phyloP scores from a whole-genome alignment of 768 basidiomycete genomes.

The Coprinopsis sp. region DNA sequence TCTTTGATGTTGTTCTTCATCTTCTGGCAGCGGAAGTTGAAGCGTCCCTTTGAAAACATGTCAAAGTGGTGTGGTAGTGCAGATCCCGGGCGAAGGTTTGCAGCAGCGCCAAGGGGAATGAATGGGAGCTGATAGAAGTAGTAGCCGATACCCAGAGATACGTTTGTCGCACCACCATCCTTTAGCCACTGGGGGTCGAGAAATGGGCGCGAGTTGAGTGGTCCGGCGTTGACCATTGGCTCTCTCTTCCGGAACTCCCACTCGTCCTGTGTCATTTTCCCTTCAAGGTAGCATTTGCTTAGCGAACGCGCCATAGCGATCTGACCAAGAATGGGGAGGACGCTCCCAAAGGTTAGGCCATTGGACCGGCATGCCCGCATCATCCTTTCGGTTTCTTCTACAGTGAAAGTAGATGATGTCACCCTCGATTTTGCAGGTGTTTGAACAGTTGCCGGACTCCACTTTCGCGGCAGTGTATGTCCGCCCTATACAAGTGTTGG shows the following conservation, averaged over 20 bases:
- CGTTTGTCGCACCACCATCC: conserved; percentile 39
- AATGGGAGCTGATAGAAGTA: conserved; percentile 41
- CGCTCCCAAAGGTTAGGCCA: conserved; percentile 47
- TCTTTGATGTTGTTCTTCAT: conserved; percentile 32
- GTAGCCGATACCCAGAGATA: conserved; percentile 39
- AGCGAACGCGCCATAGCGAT: conserved; percentile 49
- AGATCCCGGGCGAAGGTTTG: conserved; percentile 28
- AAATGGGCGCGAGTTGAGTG: conserved; percentile 47
- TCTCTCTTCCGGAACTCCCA: conserved; percentile 48
- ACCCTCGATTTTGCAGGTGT: conserved; percentile 33
- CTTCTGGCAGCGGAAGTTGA: conserved; percentile 38
- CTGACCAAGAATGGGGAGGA: conserved; percentile 45
- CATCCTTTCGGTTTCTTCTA: conserved; percentile 26
- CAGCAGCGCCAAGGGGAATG: conserved; percentile 35
- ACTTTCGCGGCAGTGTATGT: conserved; percentile 46
- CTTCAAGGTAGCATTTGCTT: conserved; percentile 40
- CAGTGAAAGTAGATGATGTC: conserved; percentile 21
- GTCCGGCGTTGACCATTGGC: conserved; percentile 45
- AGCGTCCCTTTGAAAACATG: conserved; percentile 43
- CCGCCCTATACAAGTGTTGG: conserved; percentile 41
- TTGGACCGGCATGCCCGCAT: conserved; percentile 36
- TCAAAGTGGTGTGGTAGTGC: conserved; percentile 35
- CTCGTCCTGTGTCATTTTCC: conserved; percentile 45
- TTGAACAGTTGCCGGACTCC: conserved; percentile 29
- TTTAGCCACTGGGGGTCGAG: conserved; percentile 44